Conservation (phyloP, 2,329 filamentous ascomycete species). For the Ceratocystis ficicola region DNA sequence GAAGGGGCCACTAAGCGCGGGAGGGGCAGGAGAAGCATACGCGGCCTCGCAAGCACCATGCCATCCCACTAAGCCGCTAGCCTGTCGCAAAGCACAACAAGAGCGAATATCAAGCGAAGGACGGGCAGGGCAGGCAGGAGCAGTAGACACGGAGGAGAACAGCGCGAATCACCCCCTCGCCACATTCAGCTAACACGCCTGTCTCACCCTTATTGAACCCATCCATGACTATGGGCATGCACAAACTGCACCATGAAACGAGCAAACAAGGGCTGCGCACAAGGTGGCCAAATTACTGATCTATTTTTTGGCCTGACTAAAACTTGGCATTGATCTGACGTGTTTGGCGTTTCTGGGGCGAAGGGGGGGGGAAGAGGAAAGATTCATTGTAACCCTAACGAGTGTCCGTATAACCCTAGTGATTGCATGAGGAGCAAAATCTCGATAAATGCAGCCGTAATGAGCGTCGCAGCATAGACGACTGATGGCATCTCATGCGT, state of each 20-base stretch:
- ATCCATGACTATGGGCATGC: no score
- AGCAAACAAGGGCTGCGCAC: neutral
- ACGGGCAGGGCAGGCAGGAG: no score
- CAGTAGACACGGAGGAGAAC: no score
- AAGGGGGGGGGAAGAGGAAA: no score
- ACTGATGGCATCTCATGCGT: no score
- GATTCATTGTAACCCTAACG: no score
- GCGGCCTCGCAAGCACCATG: neutral
- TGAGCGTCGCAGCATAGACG: no score
- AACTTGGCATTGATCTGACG: neutral
- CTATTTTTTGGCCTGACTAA: neutral
- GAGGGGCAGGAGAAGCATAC: slow-evolving; percentile 1
- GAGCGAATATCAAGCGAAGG: neutral
- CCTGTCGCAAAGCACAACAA: no score
- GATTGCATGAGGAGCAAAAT: neutral
- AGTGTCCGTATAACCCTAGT: neutral
- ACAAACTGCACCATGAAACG: neutral
- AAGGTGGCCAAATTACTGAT: neutral
- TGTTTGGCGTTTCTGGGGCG: neutral
- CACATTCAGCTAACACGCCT: no score
- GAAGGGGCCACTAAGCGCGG: neutral
- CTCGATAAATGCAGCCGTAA: no score
- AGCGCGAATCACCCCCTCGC: no score
- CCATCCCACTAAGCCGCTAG: neutral
- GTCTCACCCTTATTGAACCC: no score